Percentiles rank a stretch among this genome's conserved stretches.
Evolutionary conservation across 768 basidiomycete genomes (phyloP).

Genomic region (Tylopilus balloui): DNA sequence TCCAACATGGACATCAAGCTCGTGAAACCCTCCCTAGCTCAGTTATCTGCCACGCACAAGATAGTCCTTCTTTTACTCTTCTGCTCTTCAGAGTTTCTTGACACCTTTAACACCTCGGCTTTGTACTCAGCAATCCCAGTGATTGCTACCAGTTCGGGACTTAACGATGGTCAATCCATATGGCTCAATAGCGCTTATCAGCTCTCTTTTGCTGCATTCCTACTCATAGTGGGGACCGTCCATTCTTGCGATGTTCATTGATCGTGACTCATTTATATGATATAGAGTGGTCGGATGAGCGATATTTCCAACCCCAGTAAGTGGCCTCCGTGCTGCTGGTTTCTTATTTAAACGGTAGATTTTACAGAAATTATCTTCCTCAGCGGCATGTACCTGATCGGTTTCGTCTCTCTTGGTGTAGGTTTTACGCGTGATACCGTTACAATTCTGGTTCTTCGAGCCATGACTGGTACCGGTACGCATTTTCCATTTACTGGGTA

Average conservation of each 20-base stretch:
- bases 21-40: not conserved
- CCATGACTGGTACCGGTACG: not conserved
- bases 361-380: not conserved
- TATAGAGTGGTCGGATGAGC: not conserved
- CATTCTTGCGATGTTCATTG: not conserved
- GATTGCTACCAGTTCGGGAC: not conserved
- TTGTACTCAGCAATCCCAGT: not conserved
- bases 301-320: constrained; percentile 1
- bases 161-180: not conserved
- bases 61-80: not conserved
- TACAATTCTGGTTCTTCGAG: not conserved
- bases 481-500: no score
- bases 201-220: not conserved
- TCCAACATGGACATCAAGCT: not conserved
- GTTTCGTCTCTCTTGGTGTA: not conserved
- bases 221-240: not conserved
- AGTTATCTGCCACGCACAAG: not conserved
- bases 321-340: not conserved
- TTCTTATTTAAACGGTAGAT: no score
- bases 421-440: not conserved
- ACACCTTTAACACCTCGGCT: not conserved
- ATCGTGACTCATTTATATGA: not conserved
- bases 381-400: not conserved
- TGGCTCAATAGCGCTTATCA: constrained; percentile 1
- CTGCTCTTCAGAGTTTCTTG: not conserved